These are phyloP conservation scores for Rhizopogon sp. DNA, from an alignment of 768 basidiomycete species.

Conservation along the genomic window DNA sequence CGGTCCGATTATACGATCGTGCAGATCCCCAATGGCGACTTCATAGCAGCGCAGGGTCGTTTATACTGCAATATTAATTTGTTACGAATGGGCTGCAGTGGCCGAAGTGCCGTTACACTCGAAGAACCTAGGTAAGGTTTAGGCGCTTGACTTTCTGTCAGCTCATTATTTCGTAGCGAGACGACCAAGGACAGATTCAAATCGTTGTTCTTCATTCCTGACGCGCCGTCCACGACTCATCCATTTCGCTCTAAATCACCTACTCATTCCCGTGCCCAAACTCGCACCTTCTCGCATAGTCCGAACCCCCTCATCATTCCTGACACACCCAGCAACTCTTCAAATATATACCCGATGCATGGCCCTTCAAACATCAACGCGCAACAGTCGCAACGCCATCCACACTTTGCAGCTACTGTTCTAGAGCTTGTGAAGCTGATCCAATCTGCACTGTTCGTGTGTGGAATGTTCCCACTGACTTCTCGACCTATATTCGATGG, in stretches of 20 bases:
- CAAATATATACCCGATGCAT: conserved; percentile 14
- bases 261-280: conserved; percentile 21
- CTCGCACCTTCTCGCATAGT: conserved; percentile 25
- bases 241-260: conserved; percentile 22
- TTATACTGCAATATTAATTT: conserved; percentile 81
- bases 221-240: conserved; percentile 24
- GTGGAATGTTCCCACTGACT: conserved; percentile 52
- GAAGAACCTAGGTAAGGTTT: conserved; percentile 61
- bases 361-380: conserved; percentile 8
- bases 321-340: conserved; percentile 13
- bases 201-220: conserved; percentile 57
- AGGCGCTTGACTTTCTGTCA: conserved; percentile 5
- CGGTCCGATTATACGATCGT: conserved; percentile 86
- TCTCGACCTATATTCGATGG: conserved; percentile 43
- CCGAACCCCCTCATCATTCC: conserved; percentile 19
- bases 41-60: conserved; percentile 55
- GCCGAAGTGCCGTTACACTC: conserved; percentile 72
- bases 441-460: conserved; percentile 66
- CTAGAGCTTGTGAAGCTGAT: conserved; percentile 73
- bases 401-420: conserved; percentile 58
- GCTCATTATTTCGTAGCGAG: conserved; percentile 41
- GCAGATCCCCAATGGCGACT: conserved; percentile 64
- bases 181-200: conserved; percentile 79
- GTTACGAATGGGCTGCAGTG: conserved; percentile 78
- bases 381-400: conserved; percentile 19